These are phyloP conservation scores for Penicillium pulvis DNA, from an alignment of 495 filamentous ascomycete genomes.

Conservation along the genomic window DNA sequence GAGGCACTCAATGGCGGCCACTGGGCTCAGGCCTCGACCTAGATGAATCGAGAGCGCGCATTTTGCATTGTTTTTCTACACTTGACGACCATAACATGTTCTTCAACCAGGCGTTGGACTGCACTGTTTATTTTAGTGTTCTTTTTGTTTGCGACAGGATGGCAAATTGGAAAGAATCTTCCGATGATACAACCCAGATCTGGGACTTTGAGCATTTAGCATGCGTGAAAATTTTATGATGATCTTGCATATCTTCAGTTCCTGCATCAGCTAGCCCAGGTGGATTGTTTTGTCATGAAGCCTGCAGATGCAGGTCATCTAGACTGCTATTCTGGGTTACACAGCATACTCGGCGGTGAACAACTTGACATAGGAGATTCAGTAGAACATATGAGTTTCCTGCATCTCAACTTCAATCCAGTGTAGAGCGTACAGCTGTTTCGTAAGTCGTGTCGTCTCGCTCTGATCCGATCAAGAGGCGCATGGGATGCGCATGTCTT, in stretches of 20 bases:
- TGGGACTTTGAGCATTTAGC: conserved; percentile 45
- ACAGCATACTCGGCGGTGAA: conserved; percentile 1
- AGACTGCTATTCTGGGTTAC: conserved; percentile 12
- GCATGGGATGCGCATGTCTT: not conserved
- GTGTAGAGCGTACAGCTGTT: not conserved
- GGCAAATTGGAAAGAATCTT: conserved; percentile 21
- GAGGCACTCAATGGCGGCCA: conserved; percentile 57
- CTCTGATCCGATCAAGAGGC: not conserved
- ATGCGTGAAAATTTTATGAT: conserved; percentile 44
- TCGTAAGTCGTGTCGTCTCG: not conserved
- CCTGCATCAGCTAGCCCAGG: conserved; percentile 16
- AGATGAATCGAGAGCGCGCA: conserved; percentile 25
- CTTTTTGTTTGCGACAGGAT: conserved; percentile 24
- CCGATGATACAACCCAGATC: conserved; percentile 32
- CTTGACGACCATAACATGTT: conserved; percentile 33
- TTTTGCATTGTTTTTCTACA: conserved; percentile 17
- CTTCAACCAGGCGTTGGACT: conserved; percentile 46
- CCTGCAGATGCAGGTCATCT: conserved; percentile 7
- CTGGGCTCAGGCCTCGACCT: conserved; percentile 46
- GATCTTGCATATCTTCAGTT: conserved; percentile 30
- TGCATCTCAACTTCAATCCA: conserved; percentile 2
- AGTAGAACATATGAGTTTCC: conserved; percentile 7
- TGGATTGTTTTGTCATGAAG: conserved; percentile 8
- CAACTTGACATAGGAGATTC: conserved; percentile 7
- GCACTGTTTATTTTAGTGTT: conserved; percentile 28